A percentile compares a stretch with the other conserved stretches of the same genome.
Evolutionary conservation across 106 monocot species (phyloP).

Genomic region (Vanilla planifolia): DNA sequence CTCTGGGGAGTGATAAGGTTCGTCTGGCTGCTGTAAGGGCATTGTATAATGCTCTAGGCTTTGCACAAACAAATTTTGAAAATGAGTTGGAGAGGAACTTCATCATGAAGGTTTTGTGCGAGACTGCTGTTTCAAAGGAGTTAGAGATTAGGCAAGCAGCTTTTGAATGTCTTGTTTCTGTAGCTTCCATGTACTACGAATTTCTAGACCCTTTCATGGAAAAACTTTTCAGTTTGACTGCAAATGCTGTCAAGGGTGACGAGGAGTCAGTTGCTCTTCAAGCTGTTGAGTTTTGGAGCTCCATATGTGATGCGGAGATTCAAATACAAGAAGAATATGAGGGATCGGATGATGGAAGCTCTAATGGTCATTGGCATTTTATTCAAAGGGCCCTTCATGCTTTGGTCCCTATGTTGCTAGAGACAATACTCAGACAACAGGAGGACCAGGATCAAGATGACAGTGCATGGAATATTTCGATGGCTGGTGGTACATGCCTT

Average conservation of each 20-base stretch:
- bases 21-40: slow-evolving; percentile 21
- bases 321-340: slow-evolving; percentile 18
- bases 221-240: slow-evolving; percentile 15
- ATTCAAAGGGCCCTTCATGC: slow-evolving; percentile 17
- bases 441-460: slow-evolving; percentile 32
- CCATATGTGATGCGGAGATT: slow-evolving; percentile 28
- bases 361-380: slow-evolving; percentile 7
- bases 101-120: slow-evolving; percentile 23
- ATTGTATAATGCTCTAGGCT: slow-evolving; percentile 22
- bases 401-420: slow-evolving; percentile 22
- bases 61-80: slow-evolving; percentile 25
- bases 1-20: slow-evolving; percentile 12
- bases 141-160: slow-evolving; percentile 22
- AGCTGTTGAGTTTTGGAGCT: slow-evolving; percentile 30
- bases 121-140: slow-evolving; percentile 18
- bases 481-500: slow-evolving; percentile 27
- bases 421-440: slow-evolving; percentile 22
- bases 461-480: slow-evolving; percentile 19
- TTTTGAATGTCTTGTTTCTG: slow-evolving; percentile 23
- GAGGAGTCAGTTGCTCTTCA: slow-evolving; percentile 26
- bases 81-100: slow-evolving; percentile 23
- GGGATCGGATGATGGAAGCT: slow-evolving; percentile 2
- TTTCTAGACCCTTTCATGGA: slow-evolving; percentile 19
- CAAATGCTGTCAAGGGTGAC: slow-evolving; percentile 22
- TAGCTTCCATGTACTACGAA: slow-evolving; percentile 25